Base-by-base conservation (phyloP, 345 rosid species). In the Moricandia arvensis region DNA sequence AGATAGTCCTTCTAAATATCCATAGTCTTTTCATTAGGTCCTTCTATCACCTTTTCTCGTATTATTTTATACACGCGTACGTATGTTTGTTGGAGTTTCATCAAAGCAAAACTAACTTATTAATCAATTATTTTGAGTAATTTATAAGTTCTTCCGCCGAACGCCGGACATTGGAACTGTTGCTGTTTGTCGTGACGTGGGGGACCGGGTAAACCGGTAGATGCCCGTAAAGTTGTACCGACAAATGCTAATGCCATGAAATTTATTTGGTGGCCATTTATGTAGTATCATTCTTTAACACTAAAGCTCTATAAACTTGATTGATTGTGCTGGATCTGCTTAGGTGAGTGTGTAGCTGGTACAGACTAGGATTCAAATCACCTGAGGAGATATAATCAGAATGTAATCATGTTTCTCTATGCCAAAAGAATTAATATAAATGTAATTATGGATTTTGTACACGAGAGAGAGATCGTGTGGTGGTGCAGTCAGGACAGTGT, bases 131-230 rank as follows among this genome's bases (percentile, higher is more conserved):
- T 21, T 63, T 17, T 45, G 38, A 3, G 17, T 66, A 12, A 30
- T 70, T n/a, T 66, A 66, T 64, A 67, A 59, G 73, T 73, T 72
- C 73, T 78, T 78, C 69, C 81, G 81, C 81, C 81, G 81, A 72
- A 72, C 81, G 78, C 78, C 81, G 81, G 81, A 73, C 81, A 73
- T 73, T n/a, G n/a, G n/a, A 78, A 78, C 74, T 67, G 77, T 69
- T 78, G 77, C 12, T 49, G 65, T 61, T 72, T 78, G 81, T 78
- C 78, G 73, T 72, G 69, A 72, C 17, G 70, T 61, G 66, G 16
- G 60, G 72, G 45, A 60, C 53, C 60, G 66, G 66, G 18, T 41
- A 49, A 76, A 76, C 80, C 66, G 69, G 74, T 70, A 54, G 53
- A n/a, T 54, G 75, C 41, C 68, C 18, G 69, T 70, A 54, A 63